Evolutionary conservation across 345 rosid species (phyloP), one percentile per base, ranked within the genome.

Genomic region (Bruguiera parviflora): DNA sequence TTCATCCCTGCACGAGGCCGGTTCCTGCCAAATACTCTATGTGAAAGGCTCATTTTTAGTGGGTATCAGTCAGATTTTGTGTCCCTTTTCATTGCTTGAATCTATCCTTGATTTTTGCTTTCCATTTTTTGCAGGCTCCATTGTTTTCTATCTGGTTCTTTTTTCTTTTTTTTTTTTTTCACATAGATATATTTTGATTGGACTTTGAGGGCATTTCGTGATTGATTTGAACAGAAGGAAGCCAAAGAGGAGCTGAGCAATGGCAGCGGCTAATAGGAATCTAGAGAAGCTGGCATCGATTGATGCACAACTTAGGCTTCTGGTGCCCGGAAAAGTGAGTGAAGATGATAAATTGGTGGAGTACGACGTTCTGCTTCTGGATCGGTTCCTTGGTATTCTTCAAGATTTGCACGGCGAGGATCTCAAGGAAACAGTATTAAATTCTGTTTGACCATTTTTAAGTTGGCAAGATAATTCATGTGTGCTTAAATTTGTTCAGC

Each of bases 291-390:
- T 89, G 87, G 91, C 96, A 63, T 95, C 99, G 2, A 95, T 95
- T 68, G 99, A 95, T 79, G 96, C 97, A 0, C 99, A 92, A 72
- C 92, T 95, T 63, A 84, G 97, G 69, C 89, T 78, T 56, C 77
- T 95, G 66, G 97, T 80, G 65, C 99, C 99, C 27, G 71, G 76
- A 51, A 92, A 84, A 84, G 96, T 95, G 56, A 87, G 96, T 57
- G 99, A 92, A 80, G 99, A 95, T 81, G 99, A 95, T 67, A 95
- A 95, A 77, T 73, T 95, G 79, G 78, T 95, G 58, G 99, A 95
- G 80, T 95, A 95, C 70, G 99, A 95, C 71, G 99, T 97, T 76
- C 68, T 95, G 72, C 89, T 95, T 76, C 79, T 92, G 77, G 99
- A 92, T 84, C 92, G 97, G 22, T 95, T 95, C 72, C 97, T 95